Base-by-base conservation (phyloP, 1,139 yeast genomes). In the Zygoascus meyerae region DNA sequence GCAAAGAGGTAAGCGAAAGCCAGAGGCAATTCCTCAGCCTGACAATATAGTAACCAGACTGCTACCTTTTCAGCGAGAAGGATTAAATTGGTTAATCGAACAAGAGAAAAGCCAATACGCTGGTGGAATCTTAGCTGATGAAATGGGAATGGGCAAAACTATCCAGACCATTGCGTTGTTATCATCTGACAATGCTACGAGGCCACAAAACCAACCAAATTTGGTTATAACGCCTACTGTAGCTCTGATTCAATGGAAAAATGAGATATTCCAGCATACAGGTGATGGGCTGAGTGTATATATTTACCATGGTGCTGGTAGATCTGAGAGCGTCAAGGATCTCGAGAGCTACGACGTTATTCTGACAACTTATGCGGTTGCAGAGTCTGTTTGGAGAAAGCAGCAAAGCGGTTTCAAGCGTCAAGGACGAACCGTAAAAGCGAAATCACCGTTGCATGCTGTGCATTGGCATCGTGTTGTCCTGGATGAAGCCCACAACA, bases 71-170 rank as follows among this genome's bases (percentile, higher is more conserved):
- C 99, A 92, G 66, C 71, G 79, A 12, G 99, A 92, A 68, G 98
- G 98, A 21, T 71, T 92, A 44, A 78, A 85, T 59, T 92, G 99
- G 99, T 73, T 92, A 49, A 58, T 78, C 15, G 74, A 78, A 46
- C 97, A 92, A 66, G 98, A 92, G 63, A 79, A 79, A 31, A 76
- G 89, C 16, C 75, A 73, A 41, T 92, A 85, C 63, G 73, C 76
- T 14, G 97, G 98, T 18, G 98, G 98, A 3, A 82, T 92, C n/a
- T 70, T 92, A 43, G 98, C 98, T 2, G 99, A 92, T 68, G 99
- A 92, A 66, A 92, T 92, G 98, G 98, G 98, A 42, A 90, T 92
- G 97, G 98, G 98, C 56, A 92, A 92, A 61, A 92, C 98, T 1
- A 89, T 92, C 44, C 98, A 92, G 66, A 87, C 95, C 26, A 90